Base-by-base conservation (phyloP, 345 rosid genomes). In the Hevea brasiliensis region DNA sequence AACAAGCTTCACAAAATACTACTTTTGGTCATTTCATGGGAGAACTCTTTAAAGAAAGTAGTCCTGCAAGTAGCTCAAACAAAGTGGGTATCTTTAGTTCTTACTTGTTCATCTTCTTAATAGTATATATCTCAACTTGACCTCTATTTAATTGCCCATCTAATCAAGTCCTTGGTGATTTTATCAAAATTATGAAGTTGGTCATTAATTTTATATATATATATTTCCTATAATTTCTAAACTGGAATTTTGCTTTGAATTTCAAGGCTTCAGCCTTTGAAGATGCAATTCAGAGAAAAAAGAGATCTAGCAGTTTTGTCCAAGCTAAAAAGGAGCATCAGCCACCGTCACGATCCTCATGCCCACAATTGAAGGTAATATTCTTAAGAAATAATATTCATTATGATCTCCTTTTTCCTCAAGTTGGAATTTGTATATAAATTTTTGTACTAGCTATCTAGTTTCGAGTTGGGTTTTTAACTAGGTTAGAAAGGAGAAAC, bases 401-500 rank as follows among this genome's bases (percentile, higher is more conserved):
- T 2, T 32, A 32, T 4, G 37, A 32, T 4, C 37, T 32, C 7
- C 20, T 9, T n/a, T 35, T 65, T 35, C 7, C 18, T 44, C 4
- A 7, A 15, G 9, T 58, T 50, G 8, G n/a, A 41, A 2, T 65
- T 47, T 32, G 10, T 51, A n/a, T 32, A 14, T n/a, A 40, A 11
- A 4, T 41, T 40, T 23, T 37, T 20, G 21, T 9, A 7, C 1
- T 10, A 18, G 37, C 37, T 32, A 32, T 32, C 4, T 27, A 45
- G 23, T 15, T 21, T 61, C 18, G 44, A 60, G 4, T 59, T 74
- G 67, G 44, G 14, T 40, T 50, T 17, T 41, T 63, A 7, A 67
- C 37, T 74, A 84, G 83, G 82, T 84, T 58, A 84, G 87, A 67
- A 89, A 85, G 78, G 87, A 85, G 82, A 89, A 84, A 74, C 74